Conservation (phyloP, 768 basidiomycete species). For the Amanita subjunquillea region DNA sequence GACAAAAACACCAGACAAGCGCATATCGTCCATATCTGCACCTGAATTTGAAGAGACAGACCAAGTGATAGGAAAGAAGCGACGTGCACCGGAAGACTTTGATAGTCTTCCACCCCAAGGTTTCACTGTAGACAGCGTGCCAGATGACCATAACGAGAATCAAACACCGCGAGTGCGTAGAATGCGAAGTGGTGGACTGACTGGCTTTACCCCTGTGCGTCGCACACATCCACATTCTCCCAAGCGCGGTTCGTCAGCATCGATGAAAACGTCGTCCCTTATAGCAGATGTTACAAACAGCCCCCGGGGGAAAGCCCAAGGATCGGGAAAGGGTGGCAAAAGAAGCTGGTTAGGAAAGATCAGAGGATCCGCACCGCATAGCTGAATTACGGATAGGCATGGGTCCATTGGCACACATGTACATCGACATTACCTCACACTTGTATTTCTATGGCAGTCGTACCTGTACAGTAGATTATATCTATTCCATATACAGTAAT, state of each 20-base stretch:
- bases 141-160: slow-evolving; percentile 27
- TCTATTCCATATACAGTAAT: slow-evolving; percentile 2
- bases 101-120: slow-evolving; percentile 52
- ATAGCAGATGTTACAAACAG: slow-evolving; percentile 61
- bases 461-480: slow-evolving; percentile 1
- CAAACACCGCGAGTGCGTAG: slow-evolving; percentile 56
- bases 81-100: slow-evolving; percentile 70
- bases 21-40: slow-evolving; percentile 22
- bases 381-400: slow-evolving; percentile 7
- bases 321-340: slow-evolving; percentile 30
- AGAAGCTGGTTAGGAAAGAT: slow-evolving; percentile 69
- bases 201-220: slow-evolving; percentile 68
- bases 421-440: neutral
- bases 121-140: slow-evolving; percentile 45
- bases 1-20: slow-evolving; percentile 38
- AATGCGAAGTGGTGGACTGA: slow-evolving; percentile 43
- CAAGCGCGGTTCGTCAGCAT: slow-evolving; percentile 24
- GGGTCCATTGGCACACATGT: slow-evolving; percentile 3
- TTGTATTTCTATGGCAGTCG: slow-evolving; percentile 21
- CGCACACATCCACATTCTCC: slow-evolving; percentile 41
- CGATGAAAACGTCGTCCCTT: slow-evolving; percentile 25
- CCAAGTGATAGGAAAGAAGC: slow-evolving; percentile 50
- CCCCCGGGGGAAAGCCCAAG: slow-evolving; percentile 27
- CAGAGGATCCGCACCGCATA: slow-evolving; percentile 32
- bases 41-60: slow-evolving; percentile 11